Percentiles rank a stretch among this genome's conserved stretches.
phyloP scores from a whole-genome alignment of 768 basidiomycete genomes.

The Boletus eberwhitei region DNA sequence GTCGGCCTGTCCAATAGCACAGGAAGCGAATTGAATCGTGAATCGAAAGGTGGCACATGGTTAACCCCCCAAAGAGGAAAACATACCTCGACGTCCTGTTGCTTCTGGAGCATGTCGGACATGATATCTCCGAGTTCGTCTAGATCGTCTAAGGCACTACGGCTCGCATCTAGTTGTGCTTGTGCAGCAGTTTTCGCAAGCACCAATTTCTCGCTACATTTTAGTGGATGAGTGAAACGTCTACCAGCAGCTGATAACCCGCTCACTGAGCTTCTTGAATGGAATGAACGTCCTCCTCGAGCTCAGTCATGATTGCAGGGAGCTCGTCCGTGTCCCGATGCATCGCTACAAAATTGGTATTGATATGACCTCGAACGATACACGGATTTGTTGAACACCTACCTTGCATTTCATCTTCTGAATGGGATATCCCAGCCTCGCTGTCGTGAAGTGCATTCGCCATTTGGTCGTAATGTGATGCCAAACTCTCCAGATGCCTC shows the following conservation, averaged over 20 bases:
- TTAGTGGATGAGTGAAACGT: conserved; percentile 1
- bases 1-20: conserved; percentile 37
- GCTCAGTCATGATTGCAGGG: conserved; percentile 67
- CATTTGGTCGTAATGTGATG: conserved; percentile 78
- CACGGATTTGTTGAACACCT: not conserved
- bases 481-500: conserved; percentile 62
- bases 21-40: not conserved
- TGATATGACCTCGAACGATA: not conserved
- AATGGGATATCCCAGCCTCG: conserved; percentile 65
- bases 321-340: conserved; percentile 78
- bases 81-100: conserved; percentile 65
- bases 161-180: conserved; percentile 49
- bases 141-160: conserved; percentile 55
- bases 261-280: conserved; percentile 61
- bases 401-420: conserved; percentile 71
- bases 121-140: conserved; percentile 80
- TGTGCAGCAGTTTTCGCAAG: conserved; percentile 41
- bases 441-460: conserved; percentile 59
- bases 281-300: conserved; percentile 54
- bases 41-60: not conserved
- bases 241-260: not conserved
- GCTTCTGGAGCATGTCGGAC: conserved; percentile 68
- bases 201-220: conserved; percentile 49
- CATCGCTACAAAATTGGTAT: conserved; percentile 51
- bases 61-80: not conserved